Evolutionary conservation across 192 early-diverging fungal species (phyloP), one percentile per base, ranked within the genome.

Genomic region (Phlyctochytrium arcticum): DNA sequence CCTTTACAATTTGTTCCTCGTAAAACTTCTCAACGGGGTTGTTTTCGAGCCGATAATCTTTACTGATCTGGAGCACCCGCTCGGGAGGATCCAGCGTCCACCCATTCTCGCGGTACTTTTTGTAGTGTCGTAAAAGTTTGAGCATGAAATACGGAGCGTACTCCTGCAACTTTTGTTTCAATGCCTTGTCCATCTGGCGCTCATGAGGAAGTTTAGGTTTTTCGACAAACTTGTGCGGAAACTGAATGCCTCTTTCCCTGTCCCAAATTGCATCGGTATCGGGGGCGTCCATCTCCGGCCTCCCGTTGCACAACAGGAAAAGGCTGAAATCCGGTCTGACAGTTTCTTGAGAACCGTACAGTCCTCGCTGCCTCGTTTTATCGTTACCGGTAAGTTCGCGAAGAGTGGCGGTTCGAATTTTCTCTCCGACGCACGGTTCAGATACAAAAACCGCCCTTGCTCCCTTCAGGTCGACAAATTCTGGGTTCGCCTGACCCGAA

Each of bases 81-180:
- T 33, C 8, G 10, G 54, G 57, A 10, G 57, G 8, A 44, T 37
- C 36, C 37, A 59, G 12, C 29, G 5, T 36, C n/a, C 17, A 42
- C 26, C 57, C 57, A 23, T 37, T 42, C 29, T 44, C 33, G 6
- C 36, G 7, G 37, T 59, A 59, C 36, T 59, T 9, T 6, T 12
- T 37, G 37, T 59, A 59, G 57, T 12, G n/a, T 24, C 29, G 36
- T 10, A 59, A 44, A 19, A 59, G n/a, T 42, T 44, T 59, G 9
- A 37, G 57, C 57, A 59, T 59, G 36, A 59, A 59, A 10, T 59
- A 27, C 10, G 54, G 54, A 6, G 54, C 54, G 54, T 56, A 56
- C 9, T 10, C 12, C 7, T 6, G 6, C 8, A 56, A 21, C 32
- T 33, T 56, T 9, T 24, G 7, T 21, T 56, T 56, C 54, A 56